Evolutionary conservation across 2,329 filamentous ascomycete genomes (phyloP).

Genomic region (Acrocalymma vagum): DNA sequence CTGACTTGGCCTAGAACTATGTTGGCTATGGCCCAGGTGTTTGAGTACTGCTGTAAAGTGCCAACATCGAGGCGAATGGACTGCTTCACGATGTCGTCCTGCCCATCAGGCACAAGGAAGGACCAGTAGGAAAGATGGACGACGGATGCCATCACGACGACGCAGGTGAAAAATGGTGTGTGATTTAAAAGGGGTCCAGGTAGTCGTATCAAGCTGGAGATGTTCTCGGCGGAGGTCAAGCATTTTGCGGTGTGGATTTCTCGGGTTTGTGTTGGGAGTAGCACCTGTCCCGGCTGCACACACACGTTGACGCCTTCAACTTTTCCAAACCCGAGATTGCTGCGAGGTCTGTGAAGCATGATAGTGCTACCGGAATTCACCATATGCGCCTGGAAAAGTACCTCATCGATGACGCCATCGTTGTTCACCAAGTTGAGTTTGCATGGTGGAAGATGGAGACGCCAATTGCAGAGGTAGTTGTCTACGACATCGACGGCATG

Average conservation of each 20-base stretch:
- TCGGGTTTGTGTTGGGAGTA: conserved; percentile 61
- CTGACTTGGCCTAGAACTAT: conserved; percentile 77
- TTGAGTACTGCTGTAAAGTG: conserved; percentile 72
- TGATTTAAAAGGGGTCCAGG: conserved; percentile 76
- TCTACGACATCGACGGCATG: conserved; percentile 64
- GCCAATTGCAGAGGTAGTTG: conserved; percentile 76
- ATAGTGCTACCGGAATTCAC: conserved; percentile 60
- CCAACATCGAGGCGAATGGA: conserved; percentile 82
- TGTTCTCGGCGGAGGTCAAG: conserved; percentile 78
- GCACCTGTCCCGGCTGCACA: conserved; percentile 63
- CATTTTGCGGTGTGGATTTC: conserved; percentile 80
- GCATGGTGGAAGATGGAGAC: conserved; percentile 75
- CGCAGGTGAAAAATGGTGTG: conserved; percentile 57
- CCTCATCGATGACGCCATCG: conserved; percentile 77
- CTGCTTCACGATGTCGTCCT: conserved; percentile 74
- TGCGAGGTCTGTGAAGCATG: conserved; percentile 54
- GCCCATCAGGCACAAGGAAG: conserved; percentile 56
- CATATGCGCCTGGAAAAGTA: conserved; percentile 92
- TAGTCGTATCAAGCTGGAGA: conserved; percentile 78
- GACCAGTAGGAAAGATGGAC: conserved; percentile 74
- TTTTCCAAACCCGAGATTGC: conserved; percentile 46
- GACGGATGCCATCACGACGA: conserved; percentile 49
- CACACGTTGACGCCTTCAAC: conserved; percentile 65
- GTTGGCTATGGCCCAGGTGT: conserved; percentile 76
- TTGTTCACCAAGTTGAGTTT: conserved; percentile 76